Base-by-base conservation (phyloP, 2,329 filamentous ascomycete species). In the Colletotrichum tanaceti region DNA sequence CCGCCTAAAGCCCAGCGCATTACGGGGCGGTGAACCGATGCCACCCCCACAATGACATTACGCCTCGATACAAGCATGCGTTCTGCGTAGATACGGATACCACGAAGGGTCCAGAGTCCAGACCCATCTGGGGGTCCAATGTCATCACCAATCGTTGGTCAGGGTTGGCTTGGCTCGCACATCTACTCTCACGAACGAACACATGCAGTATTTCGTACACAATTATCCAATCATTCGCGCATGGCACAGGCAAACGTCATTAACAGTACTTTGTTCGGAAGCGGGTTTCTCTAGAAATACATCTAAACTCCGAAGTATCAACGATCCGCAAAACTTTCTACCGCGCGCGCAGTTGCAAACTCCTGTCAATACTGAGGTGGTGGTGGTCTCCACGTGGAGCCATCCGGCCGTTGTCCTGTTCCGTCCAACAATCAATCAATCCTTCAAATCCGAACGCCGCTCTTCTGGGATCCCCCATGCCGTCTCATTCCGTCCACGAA, bases 391-490 rank as follows among this genome's bases (percentile, higher is more conserved):
- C 46, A 44, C 22, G 49, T 52, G 65, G 62, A 60, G 41, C 57
- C 43, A 32, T 22, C 62, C 28, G 24, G 35, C 58, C 43, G 55
- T 65, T 50, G 53, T 54, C 64, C 57, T 50, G 50, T 65, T 57
- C 57, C 65, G 62, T 68, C 35, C 55, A 52, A 60, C 50, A 55
- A 65, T 50, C 54, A 50, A 65, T 50, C 54, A 65, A 49, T 60
- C 65, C 38, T 50, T 49, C 65, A 60, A 68, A 55, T 49, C 64
- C 58, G 52, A 67, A 68, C 65, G 65, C 65, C 65, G 62, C 55
- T 60, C 20, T 44, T 55, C 65, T 50, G 62, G 55, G 55, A 24
- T 65, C 62, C 55, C 50, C 55, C 50, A 57, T 65, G 65, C 55
- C 65, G 35, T 58, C 54, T 60, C 62, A 55, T 59, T 24, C 55